Conservation (phyloP, 1,284 basidiomycete genomes). For the Retiboletus flavoniger region DNA sequence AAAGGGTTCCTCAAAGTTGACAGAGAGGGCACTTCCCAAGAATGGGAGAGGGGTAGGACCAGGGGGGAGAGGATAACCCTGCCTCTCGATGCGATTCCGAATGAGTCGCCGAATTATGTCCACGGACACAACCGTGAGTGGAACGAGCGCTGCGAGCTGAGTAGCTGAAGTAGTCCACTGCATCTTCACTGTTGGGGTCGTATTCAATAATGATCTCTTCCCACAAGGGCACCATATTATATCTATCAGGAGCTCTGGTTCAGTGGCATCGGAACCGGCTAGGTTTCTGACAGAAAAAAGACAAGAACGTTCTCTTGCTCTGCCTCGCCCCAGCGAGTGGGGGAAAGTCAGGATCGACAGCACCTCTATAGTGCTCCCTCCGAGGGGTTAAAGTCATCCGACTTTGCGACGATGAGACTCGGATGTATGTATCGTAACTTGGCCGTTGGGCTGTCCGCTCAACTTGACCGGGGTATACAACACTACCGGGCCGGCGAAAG, state of each 20-base stretch:
- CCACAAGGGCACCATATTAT: constrained; percentile 2
- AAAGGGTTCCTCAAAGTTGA: constrained; percentile 14
- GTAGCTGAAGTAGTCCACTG: neutral
- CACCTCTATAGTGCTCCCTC: neutral
- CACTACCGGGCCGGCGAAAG: neutral
- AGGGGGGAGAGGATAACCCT: constrained; percentile 17
- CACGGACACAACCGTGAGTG: neutral
- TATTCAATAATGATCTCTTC: neutral
- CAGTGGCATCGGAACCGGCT: neutral
- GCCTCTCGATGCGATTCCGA: constrained; percentile 7
- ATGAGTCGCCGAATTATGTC: constrained; percentile 5
- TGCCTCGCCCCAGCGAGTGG: neutral
- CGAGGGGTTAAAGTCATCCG: neutral
- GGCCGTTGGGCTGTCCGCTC: neutral
- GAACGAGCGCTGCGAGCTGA: constrained; percentile 3
- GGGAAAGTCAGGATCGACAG: neutral
- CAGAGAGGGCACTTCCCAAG: constrained; percentile 17
- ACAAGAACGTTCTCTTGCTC: neutral
- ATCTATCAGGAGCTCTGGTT: neutral
- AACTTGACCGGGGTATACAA: neutral
- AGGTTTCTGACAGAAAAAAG: neutral
- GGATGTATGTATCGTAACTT: neutral
- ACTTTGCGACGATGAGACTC: neutral
- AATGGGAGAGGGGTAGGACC: constrained; percentile 18
- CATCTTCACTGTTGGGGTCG: constrained; percentile 3